Percentiles rank a stretch among this genome's conserved stretches.
Evolutionary conservation across 2,329 filamentous ascomycete species (phyloP).

Genomic region (Fusarium incarnatum): DNA sequence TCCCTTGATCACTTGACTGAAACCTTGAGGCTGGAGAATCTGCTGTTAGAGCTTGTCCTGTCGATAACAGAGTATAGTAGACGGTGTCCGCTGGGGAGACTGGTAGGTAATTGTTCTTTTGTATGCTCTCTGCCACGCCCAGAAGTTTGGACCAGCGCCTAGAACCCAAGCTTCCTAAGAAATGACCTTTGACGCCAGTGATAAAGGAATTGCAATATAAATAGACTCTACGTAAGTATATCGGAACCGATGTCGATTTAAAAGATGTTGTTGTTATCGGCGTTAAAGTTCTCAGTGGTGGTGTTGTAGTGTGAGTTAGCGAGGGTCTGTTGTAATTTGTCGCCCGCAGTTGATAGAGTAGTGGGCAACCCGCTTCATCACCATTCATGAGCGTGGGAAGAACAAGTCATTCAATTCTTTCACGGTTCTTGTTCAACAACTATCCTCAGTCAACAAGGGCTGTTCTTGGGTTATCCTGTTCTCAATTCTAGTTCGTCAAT

Average conservation of each 20-base stretch:
- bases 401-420: background rate
- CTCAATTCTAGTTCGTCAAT: background rate
- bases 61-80: background rate
- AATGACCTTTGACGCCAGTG: background rate
- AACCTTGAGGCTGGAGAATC: background rate
- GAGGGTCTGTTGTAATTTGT: background rate
- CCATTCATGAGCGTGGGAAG: background rate
- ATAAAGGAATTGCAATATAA: rapidly evolving
- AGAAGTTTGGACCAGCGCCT: background rate
- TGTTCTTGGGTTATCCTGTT: background rate
- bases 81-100: background rate
- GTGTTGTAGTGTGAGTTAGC: background rate
- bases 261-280: background rate
- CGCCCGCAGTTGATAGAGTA: background rate
- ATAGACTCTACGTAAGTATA: background rate
- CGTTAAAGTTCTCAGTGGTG: background rate
- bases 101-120: background rate
- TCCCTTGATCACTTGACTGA: background rate
- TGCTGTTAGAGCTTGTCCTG: background rate
- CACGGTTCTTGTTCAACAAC: background rate
- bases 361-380: background rate
- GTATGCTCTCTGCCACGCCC: background rate
- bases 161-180: background rate
- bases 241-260: background rate
- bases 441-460: background rate